Evolutionary conservation across 345 rosid species (phyloP).

Genomic region (Cardamine occulta): DNA sequence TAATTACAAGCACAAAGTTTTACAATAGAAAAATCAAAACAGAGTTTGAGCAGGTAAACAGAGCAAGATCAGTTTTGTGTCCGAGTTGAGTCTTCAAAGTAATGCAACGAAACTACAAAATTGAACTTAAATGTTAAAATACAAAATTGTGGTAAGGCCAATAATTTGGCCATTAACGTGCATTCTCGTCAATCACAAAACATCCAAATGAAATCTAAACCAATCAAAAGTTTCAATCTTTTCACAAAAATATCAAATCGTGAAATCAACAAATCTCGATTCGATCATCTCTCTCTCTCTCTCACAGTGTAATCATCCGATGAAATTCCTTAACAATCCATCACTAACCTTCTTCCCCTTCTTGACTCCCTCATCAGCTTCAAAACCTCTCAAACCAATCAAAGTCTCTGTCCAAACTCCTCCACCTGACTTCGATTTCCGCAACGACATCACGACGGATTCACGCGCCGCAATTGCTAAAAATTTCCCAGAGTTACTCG

Average conservation of each 20-base stretch:
- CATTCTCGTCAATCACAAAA: conserved; percentile 14
- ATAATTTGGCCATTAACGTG: conserved; percentile 13
- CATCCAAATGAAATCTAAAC: conserved; percentile 22
- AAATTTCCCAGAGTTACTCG: conserved; percentile 57
- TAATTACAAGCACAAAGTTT: no score
- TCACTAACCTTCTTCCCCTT: conserved; percentile 52
- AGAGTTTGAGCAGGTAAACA: no score
- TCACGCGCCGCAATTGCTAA: conserved; percentile 60
- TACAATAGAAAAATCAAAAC: no score
- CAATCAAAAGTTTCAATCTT: conserved; percentile 9
- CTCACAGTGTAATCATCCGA: conserved; percentile 36
- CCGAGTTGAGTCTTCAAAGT: no score
- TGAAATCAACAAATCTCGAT: not conserved
- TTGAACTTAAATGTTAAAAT: no score
- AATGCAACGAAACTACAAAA: no score
- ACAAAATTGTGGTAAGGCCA: not conserved
- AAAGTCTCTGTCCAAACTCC: conserved; percentile 66
- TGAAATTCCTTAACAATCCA: conserved; percentile 56
- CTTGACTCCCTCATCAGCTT: conserved; percentile 32
- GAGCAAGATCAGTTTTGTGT: no score
- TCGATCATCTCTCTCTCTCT: conserved; percentile 6
- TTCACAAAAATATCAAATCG: not conserved
- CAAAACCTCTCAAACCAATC: conserved; percentile 40
- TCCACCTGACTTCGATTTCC: conserved; percentile 77
- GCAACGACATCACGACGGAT: conserved; percentile 52